A percentile compares a stretch with the other conserved stretches of the same genome.
phyloP scores from a whole-genome alignment of 495 filamentous ascomycete genomes.

The Chaetomidium leptoderma region DNA sequence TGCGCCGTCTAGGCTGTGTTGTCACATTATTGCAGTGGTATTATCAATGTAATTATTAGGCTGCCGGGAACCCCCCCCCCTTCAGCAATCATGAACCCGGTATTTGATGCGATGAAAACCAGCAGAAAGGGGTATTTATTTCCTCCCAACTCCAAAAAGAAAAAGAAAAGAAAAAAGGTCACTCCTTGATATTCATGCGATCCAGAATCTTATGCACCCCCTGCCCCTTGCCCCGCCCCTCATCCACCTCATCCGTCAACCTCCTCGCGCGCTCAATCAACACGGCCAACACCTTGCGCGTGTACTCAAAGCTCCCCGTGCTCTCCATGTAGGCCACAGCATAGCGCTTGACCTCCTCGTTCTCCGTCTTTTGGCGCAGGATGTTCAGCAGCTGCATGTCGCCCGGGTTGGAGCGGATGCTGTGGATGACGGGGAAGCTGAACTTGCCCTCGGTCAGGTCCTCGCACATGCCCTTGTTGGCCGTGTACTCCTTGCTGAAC shows the following conservation, averaged over 20 bases:
- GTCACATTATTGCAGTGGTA: no score
- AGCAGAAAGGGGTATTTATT: background rate
- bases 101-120: background rate
- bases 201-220: slow-evolving; percentile 52
- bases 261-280: slow-evolving; percentile 61
- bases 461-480: slow-evolving; percentile 93
- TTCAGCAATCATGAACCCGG: background rate
- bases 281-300: slow-evolving; percentile 61
- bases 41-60: no score
- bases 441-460: slow-evolving; percentile 98
- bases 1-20: no score
- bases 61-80: no score
- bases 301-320: slow-evolving; percentile 86
- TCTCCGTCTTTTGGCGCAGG: slow-evolving; percentile 78
- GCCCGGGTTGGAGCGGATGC: slow-evolving; percentile 72
- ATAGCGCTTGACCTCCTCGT: slow-evolving; percentile 85
- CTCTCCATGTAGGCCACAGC: slow-evolving; percentile 89
- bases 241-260: slow-evolving; percentile 66
- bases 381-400: slow-evolving; percentile 89
- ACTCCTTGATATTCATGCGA: slow-evolving; percentile 34
- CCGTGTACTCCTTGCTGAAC: slow-evolving; percentile 63
- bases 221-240: slow-evolving; percentile 40
- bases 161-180: background rate
- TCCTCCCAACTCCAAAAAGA: background rate
- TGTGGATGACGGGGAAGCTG: slow-evolving; percentile 93